Evolutionary conservation across 768 basidiomycete genomes (phyloP), one percentile per base, ranked within the genome.

Genomic region (Leccinellum luteum): DNA sequence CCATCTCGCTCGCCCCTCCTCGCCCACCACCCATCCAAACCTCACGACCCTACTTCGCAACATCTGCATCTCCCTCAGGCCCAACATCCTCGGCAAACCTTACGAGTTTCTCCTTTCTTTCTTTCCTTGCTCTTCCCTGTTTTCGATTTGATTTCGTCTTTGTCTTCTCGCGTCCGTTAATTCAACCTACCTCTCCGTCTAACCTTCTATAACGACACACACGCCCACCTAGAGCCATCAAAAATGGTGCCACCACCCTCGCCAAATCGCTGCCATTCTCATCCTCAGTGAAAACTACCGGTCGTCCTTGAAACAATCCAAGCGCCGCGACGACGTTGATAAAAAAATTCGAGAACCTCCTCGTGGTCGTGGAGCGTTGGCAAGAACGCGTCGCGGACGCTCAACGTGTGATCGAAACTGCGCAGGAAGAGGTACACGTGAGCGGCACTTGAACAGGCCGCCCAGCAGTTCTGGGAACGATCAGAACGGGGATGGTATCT

Each of bases 231-330:
- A 91, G 90, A 57, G 92, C 92, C 0, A 89, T 93, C 58, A 89
- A 92, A 59, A 92, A 88, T 63, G 92, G 92, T 19, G 89, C 92
- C 19, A 93, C 92, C 62, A 78, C 86, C 6, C 77, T 94, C 6
- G 92, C 92, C 0, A 92, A 94, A 72, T 89, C 89, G 91, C 92
- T 0, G 85, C 86, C 2, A 72, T 72, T 0, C 76, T 94, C 6
- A 92, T 94, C 56, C 57, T 92, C 12, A 86, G 86, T 2, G 92
- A 94, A 69, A 76, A 86, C 23, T 94, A 83, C 80, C 86, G 92
- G 1, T 80, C 83, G 1, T 87, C 89, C 0, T 78, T 87, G 19
- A 89, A 78, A 56, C 78, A 85, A 57, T 79, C 84, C 0, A 88
- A 82, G 66, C 85, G 88, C 19, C 76, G 89, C 45, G 89, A 87